Evolutionary conservation across 1,139 yeast species (phyloP).

Genomic region (Insectozyma bohioensis): DNA sequence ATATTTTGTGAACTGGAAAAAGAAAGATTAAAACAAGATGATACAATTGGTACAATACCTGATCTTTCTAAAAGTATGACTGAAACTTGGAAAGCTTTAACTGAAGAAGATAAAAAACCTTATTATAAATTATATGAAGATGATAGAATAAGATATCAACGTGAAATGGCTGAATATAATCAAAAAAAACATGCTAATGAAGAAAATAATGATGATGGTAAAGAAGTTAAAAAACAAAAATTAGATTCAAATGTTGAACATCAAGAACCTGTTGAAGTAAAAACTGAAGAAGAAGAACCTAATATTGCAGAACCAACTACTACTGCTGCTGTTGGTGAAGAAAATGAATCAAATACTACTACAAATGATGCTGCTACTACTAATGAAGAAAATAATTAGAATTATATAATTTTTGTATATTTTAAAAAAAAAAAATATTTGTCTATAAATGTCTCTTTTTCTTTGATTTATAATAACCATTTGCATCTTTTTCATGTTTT

Average conservation of each 20-base stretch:
- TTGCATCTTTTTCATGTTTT: constrained; percentile 70
- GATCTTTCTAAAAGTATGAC: constrained; percentile 79
- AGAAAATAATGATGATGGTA: constrained; percentile 14
- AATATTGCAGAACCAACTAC: constrained; percentile 12
- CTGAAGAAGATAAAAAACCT: constrained; percentile 69
- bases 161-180: constrained; percentile 67
- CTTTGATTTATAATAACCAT: constrained; percentile 71
- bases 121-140: constrained; percentile 77
- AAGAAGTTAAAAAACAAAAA: constrained; percentile 8
- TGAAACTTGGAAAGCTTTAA: constrained; percentile 81
- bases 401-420: no score
- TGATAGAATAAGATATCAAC: constrained; percentile 72
- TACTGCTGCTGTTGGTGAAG: not conserved
- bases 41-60: no score
- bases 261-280: constrained; percentile 19
- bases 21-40: constrained; percentile 62
- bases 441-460: constrained; percentile 34
- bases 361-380: not conserved
- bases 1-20: constrained; percentile 86
- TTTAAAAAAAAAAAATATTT: not conserved
- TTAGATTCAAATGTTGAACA: constrained; percentile 10
- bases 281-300: constrained; percentile 16
- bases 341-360: no score
- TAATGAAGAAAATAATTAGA: constrained; percentile 1
- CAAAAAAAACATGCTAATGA: constrained; percentile 32